Evolutionary conservation across 2,329 filamentous ascomycete species (phyloP), one percentile per base, ranked within the genome.

Genomic region (Colletotrichum sp.): DNA sequence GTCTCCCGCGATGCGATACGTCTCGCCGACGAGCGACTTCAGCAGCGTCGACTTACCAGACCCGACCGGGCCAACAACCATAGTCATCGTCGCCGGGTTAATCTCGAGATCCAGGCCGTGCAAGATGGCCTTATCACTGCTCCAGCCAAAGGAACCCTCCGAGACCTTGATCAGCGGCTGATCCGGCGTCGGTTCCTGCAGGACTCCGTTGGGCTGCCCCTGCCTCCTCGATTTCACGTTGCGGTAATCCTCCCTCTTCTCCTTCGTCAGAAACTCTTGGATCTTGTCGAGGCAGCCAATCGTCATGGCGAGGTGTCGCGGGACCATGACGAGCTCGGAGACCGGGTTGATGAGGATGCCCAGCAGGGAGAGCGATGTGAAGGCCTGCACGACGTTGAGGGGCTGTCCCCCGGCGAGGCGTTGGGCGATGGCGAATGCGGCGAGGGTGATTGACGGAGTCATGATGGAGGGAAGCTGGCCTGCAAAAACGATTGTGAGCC

Each of bases 1-100:
- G 13, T 68, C 21, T 66, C 71, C 43, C 57, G 69, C 16, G 54
- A 58, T 15, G 73, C 57, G 24, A n/a, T 62, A 36, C 18, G 77
- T 76, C 66, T 82, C 81, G 7, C 81, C 80, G 0, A 83, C 78
- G 0, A 84, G 67, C 13, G 80, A 76, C 54, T 82, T 79, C 29
- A 83, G 69, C 1, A 84, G 70, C 2, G 81, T 81, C 4, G 80
- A 81, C 69, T 85, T 85, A 5, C 84, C 84, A 18, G 77, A 81
- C 2, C 82, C 83, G 0, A 85, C 72, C 18, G 70, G 51, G 3
- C 70, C 70, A 2, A 70, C 12, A 1, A 73, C 1, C 0, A 73
- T 4, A 3, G 70, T 73, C 12, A 73, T 15, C 12, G 51, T 51
- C 13, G 59, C 34, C 0, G 36, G 36, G 8, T 5, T 18, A 15